Conservation (phyloP, 2,329 filamentous ascomycete species). For the Xylariales sp. region DNA sequence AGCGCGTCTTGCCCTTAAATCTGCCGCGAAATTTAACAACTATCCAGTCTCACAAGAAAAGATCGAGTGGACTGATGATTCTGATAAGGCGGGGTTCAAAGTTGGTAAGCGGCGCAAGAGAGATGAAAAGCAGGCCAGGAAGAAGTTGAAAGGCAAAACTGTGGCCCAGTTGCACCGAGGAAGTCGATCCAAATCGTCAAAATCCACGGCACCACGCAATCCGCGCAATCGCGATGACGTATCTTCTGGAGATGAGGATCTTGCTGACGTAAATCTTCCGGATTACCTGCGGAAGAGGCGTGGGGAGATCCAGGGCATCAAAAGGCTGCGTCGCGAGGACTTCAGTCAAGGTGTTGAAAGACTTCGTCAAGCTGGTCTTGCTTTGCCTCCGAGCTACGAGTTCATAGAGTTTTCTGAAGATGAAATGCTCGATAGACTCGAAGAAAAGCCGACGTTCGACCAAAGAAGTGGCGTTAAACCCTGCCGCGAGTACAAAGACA, state of each 20-base stretch:
- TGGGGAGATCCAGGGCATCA: constrained; percentile 55
- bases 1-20: too few relatives aligned
- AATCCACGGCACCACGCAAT: constrained; percentile 3
- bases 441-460: constrained; percentile 67
- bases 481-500: constrained; percentile 67
- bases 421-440: constrained; percentile 54
- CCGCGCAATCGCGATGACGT: constrained; percentile 25
- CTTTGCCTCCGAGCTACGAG: constrained; percentile 72
- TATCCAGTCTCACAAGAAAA: constrained; percentile 5
- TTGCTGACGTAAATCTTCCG: constrained; percentile 57
- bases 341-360: constrained; percentile 61
- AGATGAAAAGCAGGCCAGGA: constrained; percentile 8
- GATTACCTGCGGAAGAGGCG: constrained; percentile 68
- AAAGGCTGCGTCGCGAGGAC: constrained; percentile 35
- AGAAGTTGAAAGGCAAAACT: constrained; percentile 14
- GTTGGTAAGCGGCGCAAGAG: constrained; percentile 19
- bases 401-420: constrained; percentile 74
- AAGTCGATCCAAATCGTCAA: constrained; percentile 8
- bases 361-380: constrained; percentile 65
- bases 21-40: too few relatives aligned
- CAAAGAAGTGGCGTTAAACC: constrained; percentile 52
- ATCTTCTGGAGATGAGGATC: constrained; percentile 34
- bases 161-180: constrained; percentile 8
- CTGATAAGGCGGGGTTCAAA: constrained; percentile 11
- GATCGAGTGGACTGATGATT: constrained; percentile 23